A percentile compares a stretch with the other conserved stretches of the same genome.
These are phyloP conservation scores for Tuber melanosporum DNA, from an alignment of 495 filamentous ascomycete species.

Conservation along the genomic window DNA sequence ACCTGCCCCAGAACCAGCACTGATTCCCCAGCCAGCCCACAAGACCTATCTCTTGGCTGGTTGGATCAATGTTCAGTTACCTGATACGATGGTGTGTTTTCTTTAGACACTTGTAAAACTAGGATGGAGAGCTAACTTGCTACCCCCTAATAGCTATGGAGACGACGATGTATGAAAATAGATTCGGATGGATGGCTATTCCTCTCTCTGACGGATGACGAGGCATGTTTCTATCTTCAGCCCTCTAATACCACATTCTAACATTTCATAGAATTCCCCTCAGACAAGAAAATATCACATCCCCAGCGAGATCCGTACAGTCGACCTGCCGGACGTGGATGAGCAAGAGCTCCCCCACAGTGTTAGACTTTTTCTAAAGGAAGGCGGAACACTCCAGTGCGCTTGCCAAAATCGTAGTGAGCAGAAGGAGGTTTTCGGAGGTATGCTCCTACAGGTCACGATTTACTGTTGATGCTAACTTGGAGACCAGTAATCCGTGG, in stretches of 20 bases:
- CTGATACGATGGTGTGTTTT: constrained; percentile 35
- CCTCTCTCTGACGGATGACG: constrained; percentile 39
- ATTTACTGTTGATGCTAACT: constrained; percentile 1
- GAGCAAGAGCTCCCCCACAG: constrained; percentile 42
- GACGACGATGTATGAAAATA: constrained; percentile 40
- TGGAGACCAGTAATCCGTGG: constrained; percentile 26
- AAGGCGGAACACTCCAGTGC: constrained; percentile 41
- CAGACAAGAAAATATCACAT: constrained; percentile 40
- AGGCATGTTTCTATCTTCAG: constrained; percentile 17
- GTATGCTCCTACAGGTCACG: background rate
- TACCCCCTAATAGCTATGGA: constrained; percentile 27
- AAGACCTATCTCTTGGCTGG: constrained; percentile 39
- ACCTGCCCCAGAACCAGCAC: constrained; percentile 13
- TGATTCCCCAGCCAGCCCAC: constrained; percentile 7
- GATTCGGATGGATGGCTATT: constrained; percentile 39
- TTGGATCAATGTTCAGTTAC: constrained; percentile 42
- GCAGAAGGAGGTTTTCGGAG: constrained; percentile 40
- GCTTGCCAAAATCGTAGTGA: constrained; percentile 40
- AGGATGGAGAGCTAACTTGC: background rate
- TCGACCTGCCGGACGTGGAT: constrained; percentile 41
- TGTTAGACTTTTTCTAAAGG: constrained; percentile 35
- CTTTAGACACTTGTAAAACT: background rate
- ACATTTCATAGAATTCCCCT: constrained; percentile 30
- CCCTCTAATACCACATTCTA: constrained; percentile 10
- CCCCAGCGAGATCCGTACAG: constrained; percentile 28